Evolutionary conservation across 805 yeast genomes (phyloP), one percentile per base, ranked within the genome.

Genomic region (Wickerhamomyces ciferrii): DNA sequence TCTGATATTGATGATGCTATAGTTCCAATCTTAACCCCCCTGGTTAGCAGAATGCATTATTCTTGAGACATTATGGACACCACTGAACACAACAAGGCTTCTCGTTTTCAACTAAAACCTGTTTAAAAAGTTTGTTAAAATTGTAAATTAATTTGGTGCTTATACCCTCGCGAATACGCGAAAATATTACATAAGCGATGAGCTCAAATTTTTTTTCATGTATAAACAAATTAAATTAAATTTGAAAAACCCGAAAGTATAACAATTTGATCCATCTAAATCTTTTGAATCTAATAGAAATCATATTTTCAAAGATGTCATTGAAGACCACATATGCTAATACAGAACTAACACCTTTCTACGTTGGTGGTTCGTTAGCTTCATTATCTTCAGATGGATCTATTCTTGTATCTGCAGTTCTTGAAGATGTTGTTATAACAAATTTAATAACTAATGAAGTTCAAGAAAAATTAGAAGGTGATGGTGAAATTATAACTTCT

Each of bases 321-420:
- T 10, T 55, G 37, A 59, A 53, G 47, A 59, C 63, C n/a, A 64
- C 69, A 19, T 71, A 65, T 50, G 49, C 60, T 2, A 63, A 64
- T 44, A 54, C 61, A n/a, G 61, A 66, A 34, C 72, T 92, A 37
- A 82, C 79, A 44, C 98, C 99, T 15, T 83, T 91, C 55, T 94
- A 88, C 62, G 79, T 87, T 15, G 96, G 97, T 24, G 88, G 94
- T 6, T 79, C 94, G 2, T 71, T 83, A 25, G 94, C 89, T 2
- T 71, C 88, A 0, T 61, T 88, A 11, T 78, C 90, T 2, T 67
- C 65, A 14, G 84, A 81, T 53, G 88, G 84, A 8, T 56, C 70
- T 4, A 56, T 84, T 1, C 62, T 91, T 46, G 96, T 95, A 9
- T 84, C 97, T 1, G 85, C 96, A 1, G 75, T 84, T 18, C 71